A percentile compares a stretch with the other conserved stretches of the same genome.
Conservation (phyloP, 257 asterid species). For the Solanum piurae region DNA sequence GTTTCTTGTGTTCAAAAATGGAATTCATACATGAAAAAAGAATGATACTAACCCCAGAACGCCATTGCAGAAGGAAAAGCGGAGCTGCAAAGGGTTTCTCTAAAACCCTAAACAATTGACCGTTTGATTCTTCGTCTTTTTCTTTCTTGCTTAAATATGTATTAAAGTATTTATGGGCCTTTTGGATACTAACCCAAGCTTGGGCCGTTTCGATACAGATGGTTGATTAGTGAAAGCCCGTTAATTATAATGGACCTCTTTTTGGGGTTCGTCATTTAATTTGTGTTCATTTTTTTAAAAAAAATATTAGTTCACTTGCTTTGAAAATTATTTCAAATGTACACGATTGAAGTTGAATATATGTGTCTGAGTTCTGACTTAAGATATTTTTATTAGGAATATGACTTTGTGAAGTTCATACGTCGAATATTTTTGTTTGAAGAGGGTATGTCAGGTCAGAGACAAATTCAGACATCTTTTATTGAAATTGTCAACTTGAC, state of each 20-base stretch:
- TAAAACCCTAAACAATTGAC: constrained; percentile 16
- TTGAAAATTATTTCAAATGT: neutral
- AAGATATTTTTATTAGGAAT: no score
- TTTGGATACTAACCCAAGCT: neutral
- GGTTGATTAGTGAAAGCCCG: neutral
- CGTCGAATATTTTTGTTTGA: no score
- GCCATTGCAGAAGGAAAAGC: constrained; percentile 12
- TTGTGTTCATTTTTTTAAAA: neutral
- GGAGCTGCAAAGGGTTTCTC: neutral
- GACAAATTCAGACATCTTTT: accelerated
- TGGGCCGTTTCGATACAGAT: neutral
- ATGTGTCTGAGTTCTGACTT: neutral
- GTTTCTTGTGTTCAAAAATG: neutral
- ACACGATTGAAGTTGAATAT: neutral
- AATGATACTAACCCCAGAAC: constrained; percentile 27
- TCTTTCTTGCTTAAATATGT: neutral
- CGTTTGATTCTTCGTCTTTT: neutral
- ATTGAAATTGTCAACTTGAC: no score
- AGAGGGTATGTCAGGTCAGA: neutral
- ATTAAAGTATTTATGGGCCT: neutral
- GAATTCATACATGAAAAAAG: neutral
- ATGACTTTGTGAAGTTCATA: neutral
- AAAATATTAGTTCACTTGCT: neutral
- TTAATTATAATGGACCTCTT: no score
- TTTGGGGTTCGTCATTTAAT: no score